These are phyloP conservation scores for Nemania sp. DNA, from an alignment of 2,329 filamentous ascomycete genomes.

Conservation along the genomic window DNA sequence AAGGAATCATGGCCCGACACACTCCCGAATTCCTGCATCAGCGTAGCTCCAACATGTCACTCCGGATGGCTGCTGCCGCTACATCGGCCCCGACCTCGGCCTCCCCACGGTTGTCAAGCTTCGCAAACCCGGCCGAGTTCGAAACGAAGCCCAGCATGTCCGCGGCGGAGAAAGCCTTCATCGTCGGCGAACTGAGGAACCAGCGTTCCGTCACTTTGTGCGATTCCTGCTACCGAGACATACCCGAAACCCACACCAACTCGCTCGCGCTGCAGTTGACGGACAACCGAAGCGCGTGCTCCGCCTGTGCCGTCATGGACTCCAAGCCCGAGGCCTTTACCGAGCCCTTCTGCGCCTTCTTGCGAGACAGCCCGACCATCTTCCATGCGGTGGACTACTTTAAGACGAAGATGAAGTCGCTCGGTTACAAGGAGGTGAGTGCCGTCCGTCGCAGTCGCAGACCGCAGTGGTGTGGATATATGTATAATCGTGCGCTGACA, in stretches of 20 bases:
- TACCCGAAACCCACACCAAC: slow-evolving; percentile 40
- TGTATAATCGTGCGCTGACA: slow-evolving; percentile 12
- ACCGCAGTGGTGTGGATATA: not conserved
- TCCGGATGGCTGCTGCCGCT: slow-evolving; percentile 46
- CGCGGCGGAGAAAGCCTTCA: slow-evolving; percentile 35
- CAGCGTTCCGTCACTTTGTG: slow-evolving; percentile 30
- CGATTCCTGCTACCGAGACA: slow-evolving; percentile 34
- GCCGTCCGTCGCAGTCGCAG: no score
- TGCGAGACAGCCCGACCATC: slow-evolving; percentile 88
- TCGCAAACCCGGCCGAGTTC: slow-evolving; percentile 38
- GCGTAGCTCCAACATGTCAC: slow-evolving; percentile 50
- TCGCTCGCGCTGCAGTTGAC: slow-evolving; percentile 27
- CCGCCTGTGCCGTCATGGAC: slow-evolving; percentile 30
- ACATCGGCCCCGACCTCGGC: slow-evolving; percentile 23
- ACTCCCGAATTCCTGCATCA: slow-evolving; percentile 50
- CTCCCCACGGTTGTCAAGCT: slow-evolving; percentile 37
- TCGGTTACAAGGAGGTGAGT: slow-evolving; percentile 73
- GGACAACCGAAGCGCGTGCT: slow-evolving; percentile 28
- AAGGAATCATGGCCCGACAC: slow-evolving; percentile 49
- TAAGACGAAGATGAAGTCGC: slow-evolving; percentile 68
- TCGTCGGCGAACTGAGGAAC: slow-evolving; percentile 33
- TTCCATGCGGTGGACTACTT: slow-evolving; percentile 89
- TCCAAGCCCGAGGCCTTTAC: slow-evolving; percentile 68
- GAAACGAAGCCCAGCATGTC: slow-evolving; percentile 31
- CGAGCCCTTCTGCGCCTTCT: slow-evolving; percentile 83